Base-by-base conservation (phyloP, 2,329 filamentous ascomycete genomes). In the Cladophialophora immunda region DNA sequence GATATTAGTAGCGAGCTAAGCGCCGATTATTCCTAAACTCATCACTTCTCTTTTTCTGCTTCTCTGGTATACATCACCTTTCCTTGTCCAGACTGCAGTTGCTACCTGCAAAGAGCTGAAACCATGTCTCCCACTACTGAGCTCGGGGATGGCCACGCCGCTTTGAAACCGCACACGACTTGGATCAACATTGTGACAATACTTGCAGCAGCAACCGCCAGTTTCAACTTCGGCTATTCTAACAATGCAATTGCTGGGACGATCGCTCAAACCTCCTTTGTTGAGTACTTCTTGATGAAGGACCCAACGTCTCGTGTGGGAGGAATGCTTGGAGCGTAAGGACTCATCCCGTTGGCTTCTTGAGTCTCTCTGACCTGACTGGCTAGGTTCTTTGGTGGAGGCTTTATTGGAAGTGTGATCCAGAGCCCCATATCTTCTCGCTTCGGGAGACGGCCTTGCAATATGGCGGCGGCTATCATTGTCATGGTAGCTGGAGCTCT, bases 261-360 rank as follows among this genome's bases (percentile, higher is more conserved):
- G 5, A 57, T 68, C 3, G 66, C 81, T 2, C 81, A 83, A 66
- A 78, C 80, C 3, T 78, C 75, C 36, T 83, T 83, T 74, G 81
- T 80, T 71, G 74, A 70, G 3, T 80, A 64, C 38, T 64, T 64
- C 45, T 52, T 64, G 54, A 36, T 22, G 15, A 53, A 22, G 13
- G 22, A 54, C 17, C 9, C 50, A 15, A 60, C 41, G 17, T 65
- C 63, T 27, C 63, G 56, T 11, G 25, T 65, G n/a, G 56, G 63
- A 25, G 63, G 62, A 47, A 64, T 64, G 53, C 62, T 64, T 34
- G 62, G 62, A 50, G 62, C 62, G 62, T 64, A 38, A 53, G 62
- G 32, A 58, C 17, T 29, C 29, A 32, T 17, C 17, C 22, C 19
- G 22, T 8, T 19, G n/a, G 52, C 27, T 22, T 15, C 22, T 47